These are phyloP conservation scores for Coniochaeta ligniaria DNA, from an alignment of 2,329 filamentous ascomycete species.

Conservation along the genomic window DNA sequence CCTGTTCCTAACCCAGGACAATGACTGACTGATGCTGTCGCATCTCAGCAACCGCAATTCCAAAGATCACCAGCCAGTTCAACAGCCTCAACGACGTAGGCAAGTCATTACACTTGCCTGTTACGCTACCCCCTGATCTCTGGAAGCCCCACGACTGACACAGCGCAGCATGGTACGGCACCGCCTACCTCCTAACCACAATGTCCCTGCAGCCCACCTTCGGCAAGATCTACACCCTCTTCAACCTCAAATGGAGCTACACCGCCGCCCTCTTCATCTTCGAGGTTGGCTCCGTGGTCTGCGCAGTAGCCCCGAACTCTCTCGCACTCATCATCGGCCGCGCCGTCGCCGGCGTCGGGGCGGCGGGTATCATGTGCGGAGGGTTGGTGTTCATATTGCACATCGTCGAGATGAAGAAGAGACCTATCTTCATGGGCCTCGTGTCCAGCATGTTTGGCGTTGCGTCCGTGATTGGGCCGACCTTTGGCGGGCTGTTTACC, in stretches of 20 bases:
- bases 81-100: constrained; percentile 26
- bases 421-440: constrained; percentile 4
- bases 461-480: constrained; percentile 2
- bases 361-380: constrained; percentile 19
- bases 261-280: constrained; percentile 23
- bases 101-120: constrained; percentile 29
- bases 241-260: constrained; percentile 24
- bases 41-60: constrained; percentile 25
- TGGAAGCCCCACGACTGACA: constrained; percentile 47
- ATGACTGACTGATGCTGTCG: background rate
- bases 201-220: constrained; percentile 36
- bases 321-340: constrained; percentile 24
- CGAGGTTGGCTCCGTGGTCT: constrained; percentile 27
- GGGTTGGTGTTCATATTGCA: background rate
- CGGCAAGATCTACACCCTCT: constrained; percentile 24
- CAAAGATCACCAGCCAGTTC: constrained; percentile 22
- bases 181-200: constrained; percentile 44
- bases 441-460: background rate
- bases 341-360: constrained; percentile 26
- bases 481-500: constrained; percentile 4
- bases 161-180: constrained; percentile 50
- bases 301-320: constrained; percentile 24
- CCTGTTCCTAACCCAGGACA: background rate
- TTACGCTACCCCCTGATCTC: constrained; percentile 42
- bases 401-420: background rate